These are phyloP conservation scores for Tricholoma hemisulphureum DNA, from an alignment of 768 basidiomycete genomes.

Conservation along the genomic window DNA sequence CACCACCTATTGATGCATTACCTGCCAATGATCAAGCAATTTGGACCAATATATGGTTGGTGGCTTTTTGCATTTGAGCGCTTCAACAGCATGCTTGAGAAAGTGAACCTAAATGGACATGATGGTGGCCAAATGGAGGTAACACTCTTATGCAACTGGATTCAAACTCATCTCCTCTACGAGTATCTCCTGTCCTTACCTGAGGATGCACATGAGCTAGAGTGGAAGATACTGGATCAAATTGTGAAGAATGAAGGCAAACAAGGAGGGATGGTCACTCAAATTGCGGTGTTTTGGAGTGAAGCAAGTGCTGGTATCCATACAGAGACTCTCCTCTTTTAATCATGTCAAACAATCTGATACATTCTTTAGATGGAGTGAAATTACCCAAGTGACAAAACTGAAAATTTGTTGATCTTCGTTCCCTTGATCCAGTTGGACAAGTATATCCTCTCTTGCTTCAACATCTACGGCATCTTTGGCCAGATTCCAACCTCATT, in stretches of 20 bases:
- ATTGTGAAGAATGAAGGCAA: background rate
- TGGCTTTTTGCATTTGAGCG: conserved; percentile 34
- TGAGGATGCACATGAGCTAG: background rate
- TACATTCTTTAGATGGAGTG: background rate
- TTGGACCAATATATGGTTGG: conserved; percentile 31
- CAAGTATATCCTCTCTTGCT: background rate
- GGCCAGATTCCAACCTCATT: background rate
- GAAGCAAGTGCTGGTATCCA: no score
- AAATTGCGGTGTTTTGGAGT: background rate
- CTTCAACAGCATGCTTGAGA: conserved; percentile 32
- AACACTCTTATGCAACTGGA: conserved; percentile 18
- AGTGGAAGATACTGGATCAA: background rate
- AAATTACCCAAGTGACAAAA: background rate
- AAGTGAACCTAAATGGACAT: conserved; percentile 29
- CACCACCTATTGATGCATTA: conserved; percentile 30
- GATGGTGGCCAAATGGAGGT: conserved; percentile 26
- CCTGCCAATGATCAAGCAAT: conserved; percentile 14
- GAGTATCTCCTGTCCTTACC: background rate
- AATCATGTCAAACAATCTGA: background rate
- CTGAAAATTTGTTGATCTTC: background rate
- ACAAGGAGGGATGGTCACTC: background rate
- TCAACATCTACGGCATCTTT: background rate
- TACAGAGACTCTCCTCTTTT: background rate
- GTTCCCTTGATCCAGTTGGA: background rate
- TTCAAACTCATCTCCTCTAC: background rate